Evolutionary conservation across 2,329 filamentous ascomycete species (phyloP).

Genomic region (Cladobotryum mycophilum): DNA sequence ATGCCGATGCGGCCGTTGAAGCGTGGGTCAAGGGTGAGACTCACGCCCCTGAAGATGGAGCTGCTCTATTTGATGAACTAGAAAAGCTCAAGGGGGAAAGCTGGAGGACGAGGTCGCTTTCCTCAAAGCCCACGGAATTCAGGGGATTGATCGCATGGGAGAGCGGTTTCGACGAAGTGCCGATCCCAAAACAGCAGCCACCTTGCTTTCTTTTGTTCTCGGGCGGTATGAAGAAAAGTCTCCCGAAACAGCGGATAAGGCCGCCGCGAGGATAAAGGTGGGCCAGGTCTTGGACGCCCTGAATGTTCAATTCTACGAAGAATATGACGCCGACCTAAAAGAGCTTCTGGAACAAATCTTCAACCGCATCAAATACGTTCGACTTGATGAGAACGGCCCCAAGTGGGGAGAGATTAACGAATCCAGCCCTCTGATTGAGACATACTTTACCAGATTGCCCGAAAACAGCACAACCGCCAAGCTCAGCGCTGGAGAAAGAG

Average conservation of each 20-base stretch:
- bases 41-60: conserved; percentile 43
- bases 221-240: conserved; percentile 57
- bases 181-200: conserved; percentile 63
- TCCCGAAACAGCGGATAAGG: conserved; percentile 39
- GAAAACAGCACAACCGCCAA: conserved; percentile 70
- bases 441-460: conserved; percentile 89
- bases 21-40: conserved; percentile 62
- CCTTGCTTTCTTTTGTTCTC: conserved; percentile 31
- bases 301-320: conserved; percentile 83
- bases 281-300: conserved; percentile 68
- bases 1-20: conserved; percentile 61
- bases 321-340: conserved; percentile 78
- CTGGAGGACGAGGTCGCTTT: conserved; percentile 53
- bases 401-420: conserved; percentile 73
- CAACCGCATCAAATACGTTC: conserved; percentile 91
- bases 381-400: conserved; percentile 86
- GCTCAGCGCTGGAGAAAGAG: conserved; percentile 69
- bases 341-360: conserved; percentile 87
- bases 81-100: conserved; percentile 40
- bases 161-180: conserved; percentile 69
- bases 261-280: conserved; percentile 48
- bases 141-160: conserved; percentile 67
- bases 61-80: conserved; percentile 19
- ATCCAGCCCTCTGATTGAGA: conserved; percentile 77
- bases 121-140: conserved; percentile 62